Conservation (phyloP, 1,284 basidiomycete species). For the Malassezia dermatis region DNA sequence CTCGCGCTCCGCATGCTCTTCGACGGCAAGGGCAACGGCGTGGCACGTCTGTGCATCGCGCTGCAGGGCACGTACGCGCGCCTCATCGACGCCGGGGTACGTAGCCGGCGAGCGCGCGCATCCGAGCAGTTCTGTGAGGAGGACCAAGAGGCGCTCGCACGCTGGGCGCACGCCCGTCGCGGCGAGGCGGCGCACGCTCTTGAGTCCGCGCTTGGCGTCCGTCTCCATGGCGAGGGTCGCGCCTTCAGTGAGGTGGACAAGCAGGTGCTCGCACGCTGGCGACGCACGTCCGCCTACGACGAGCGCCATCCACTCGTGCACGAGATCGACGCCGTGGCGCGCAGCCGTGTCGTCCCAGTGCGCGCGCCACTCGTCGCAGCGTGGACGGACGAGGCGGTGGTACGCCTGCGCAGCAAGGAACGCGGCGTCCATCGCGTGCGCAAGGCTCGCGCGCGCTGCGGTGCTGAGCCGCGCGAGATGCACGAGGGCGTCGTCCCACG, state of each 20-base stretch:
- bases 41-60: constrained; percentile 7
- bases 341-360: constrained; percentile 20
- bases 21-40: neutral
- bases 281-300: constrained; percentile 26
- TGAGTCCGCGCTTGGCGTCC: constrained; percentile 11
- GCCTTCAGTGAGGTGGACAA: constrained; percentile 32
- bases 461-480: constrained; percentile 12
- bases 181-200: constrained; percentile 9
- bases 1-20: constrained; percentile 14
- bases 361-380: constrained; percentile 24
- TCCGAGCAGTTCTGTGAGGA: constrained; percentile 8
- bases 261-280: constrained; percentile 28
- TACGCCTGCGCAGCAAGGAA: constrained; percentile 2
- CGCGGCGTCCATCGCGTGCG: constrained; percentile 7
- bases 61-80: neutral
- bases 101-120: constrained; percentile 1
- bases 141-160: constrained; percentile 14
- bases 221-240: constrained; percentile 13
- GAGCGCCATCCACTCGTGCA: constrained; percentile 26
- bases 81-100: neutral
- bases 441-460: neutral
- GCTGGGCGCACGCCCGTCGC: constrained; percentile 10
- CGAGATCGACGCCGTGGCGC: constrained; percentile 27
- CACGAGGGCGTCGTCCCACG: neutral
- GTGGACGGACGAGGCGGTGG: constrained; percentile 4